Evolutionary conservation across 2,329 filamentous ascomycete species (phyloP), one percentile per base, ranked within the genome.

Genomic region (Coniochaeta hoffmannii): DNA sequence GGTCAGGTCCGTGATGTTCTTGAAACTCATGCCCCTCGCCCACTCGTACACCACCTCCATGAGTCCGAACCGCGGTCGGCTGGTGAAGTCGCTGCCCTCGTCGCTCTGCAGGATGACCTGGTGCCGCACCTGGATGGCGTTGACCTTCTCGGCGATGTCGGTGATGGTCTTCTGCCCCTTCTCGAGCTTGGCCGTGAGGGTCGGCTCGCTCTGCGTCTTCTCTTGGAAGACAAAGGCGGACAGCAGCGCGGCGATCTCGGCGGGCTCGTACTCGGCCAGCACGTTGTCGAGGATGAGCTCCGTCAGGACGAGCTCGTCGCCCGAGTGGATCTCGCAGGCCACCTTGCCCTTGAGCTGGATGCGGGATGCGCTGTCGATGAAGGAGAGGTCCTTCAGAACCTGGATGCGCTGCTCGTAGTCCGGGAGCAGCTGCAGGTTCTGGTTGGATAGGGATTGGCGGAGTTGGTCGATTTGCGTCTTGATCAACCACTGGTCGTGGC

Each of bases 41-140:
- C 94, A 99, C 71, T 99, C 94, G 69, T 97, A 97, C 32, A 99
- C 95, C 0, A 99, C 94, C 71, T 99, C 94, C 68, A 96, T 91
- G 55, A 99, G 81, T 1, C 93, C 94, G 68, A 99, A 99, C 10
- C 93, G 82, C 1, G 92, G 90, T 55, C 87, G 81, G 57, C 85
- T 90, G 34, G 89, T 88, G 66, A 97, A 97, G 70, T 97, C 93
- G 65, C 95, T 96, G 56, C 87, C 88, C 67, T 97, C 93, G 55
- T 97, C 93, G 1, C 87, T 81, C 0, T 89, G 89, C 57, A 96
- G 83, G 56, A 97, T 93, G 30, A 99, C 93, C 73, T 99, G 94
- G 66, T 96, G 87, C 58, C 89, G 76, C 14, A 89, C 91, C 74
- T 99, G 94, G 53, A 93, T 86, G 35, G 86, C 81, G 68, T 97